These are phyloP conservation scores for Friedmanniomyces endolithicus DNA, from an alignment of 495 filamentous ascomycete genomes.

Conservation along the genomic window DNA sequence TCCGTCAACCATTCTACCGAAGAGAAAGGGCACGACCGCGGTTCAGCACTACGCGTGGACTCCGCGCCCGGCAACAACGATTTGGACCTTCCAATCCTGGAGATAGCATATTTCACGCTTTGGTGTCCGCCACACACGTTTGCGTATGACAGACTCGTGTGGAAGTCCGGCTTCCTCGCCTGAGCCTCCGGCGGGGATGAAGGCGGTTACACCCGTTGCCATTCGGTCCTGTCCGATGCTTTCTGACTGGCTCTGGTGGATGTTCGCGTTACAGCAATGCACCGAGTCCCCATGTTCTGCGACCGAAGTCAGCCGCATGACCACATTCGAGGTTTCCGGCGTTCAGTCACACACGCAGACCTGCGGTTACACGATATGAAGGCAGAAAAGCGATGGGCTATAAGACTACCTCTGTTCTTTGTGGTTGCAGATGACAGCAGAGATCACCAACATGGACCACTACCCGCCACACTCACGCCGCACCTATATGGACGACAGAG, in stretches of 20 bases:
- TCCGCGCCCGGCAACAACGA: too few species aligned
- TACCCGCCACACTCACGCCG: not conserved
- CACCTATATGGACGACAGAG: conserved; percentile 4
- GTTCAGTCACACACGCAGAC: not conserved
- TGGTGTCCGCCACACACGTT: not conserved
- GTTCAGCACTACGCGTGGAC: too few species aligned
- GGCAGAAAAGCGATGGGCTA: not conserved
- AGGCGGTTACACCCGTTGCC: not conserved
- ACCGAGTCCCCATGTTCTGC: too few species aligned
- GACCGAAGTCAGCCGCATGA: not conserved
- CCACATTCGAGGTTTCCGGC: not conserved
- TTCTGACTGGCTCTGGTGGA: not conserved
- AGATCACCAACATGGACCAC: not conserved
- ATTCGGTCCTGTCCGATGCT: not conserved
- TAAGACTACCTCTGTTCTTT: not conserved
- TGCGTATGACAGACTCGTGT: not conserved
- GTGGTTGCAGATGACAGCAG: not conserved
- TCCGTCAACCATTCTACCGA: too few species aligned
- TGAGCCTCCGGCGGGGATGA: not conserved
- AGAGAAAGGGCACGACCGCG: too few species aligned
- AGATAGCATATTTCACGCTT: too few species aligned
- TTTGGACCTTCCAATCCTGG: too few species aligned
- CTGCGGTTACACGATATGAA: not conserved
- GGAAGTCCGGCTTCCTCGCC: not conserved
- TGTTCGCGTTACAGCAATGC: not conserved